These are phyloP conservation scores for Lecanicillium sp. DNA, from an alignment of 2,329 filamentous ascomycete species.

Conservation along the genomic window DNA sequence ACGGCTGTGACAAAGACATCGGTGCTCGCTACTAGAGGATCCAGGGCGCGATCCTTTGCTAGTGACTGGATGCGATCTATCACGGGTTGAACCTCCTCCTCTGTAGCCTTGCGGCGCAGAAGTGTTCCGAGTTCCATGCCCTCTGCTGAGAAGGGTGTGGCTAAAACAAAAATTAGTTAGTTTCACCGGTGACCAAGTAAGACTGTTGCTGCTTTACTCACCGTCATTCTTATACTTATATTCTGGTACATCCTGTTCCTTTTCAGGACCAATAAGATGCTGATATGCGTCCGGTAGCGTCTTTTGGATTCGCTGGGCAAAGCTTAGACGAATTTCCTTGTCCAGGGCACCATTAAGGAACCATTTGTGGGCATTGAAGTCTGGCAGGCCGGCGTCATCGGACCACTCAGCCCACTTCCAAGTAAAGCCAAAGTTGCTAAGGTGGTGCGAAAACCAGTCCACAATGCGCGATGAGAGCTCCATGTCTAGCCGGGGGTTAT, in stretches of 20 bases:
- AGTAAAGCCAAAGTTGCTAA: constrained; percentile 98
- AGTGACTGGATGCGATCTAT: constrained; percentile 76
- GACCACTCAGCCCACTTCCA: constrained; percentile 99
- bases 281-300: constrained; percentile 83
- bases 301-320: constrained; percentile 90
- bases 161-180: constrained; percentile 30
- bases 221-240: constrained; percentile 80
- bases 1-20: constrained; percentile 92
- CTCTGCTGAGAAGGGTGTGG: constrained; percentile 72
- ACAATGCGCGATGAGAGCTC: constrained; percentile 82
- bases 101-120: constrained; percentile 73
- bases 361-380: constrained; percentile 80
- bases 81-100: constrained; percentile 77
- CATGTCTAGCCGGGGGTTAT: constrained; percentile 72
- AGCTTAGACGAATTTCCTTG: constrained; percentile 94
- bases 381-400: constrained; percentile 69
- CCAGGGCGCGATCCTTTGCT: constrained; percentile 61
- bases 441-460: constrained; percentile 96
- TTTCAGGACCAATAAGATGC: constrained; percentile 70
- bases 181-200: neutral
- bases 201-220: constrained; percentile 31
- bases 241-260: constrained; percentile 91
- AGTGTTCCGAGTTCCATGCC: constrained; percentile 74
- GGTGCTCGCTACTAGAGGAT: constrained; percentile 77
- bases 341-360: constrained; percentile 88